phyloP scores from a whole-genome alignment of 441 rosid species.

The Syzygium syzygioides region DNA sequence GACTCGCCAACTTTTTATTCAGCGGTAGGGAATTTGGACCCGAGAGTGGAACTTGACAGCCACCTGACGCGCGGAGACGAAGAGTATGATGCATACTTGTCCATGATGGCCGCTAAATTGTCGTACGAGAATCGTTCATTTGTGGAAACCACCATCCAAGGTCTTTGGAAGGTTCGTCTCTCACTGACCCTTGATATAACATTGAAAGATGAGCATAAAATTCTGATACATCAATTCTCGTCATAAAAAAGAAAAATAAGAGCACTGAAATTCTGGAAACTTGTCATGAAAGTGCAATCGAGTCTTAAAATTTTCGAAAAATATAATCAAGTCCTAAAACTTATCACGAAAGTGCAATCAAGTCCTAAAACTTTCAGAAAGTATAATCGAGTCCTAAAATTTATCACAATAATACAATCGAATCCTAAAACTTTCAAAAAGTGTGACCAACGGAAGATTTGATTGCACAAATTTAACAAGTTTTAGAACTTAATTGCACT shows the following conservation, averaged over 20 bases:
- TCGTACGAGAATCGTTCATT: slow-evolving; percentile 51
- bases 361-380: no score
- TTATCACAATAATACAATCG: no score
- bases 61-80: slow-evolving; percentile 12
- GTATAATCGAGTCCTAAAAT: no score
- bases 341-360: no score
- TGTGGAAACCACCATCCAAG: slow-evolving; percentile 24
- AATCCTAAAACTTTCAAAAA: no score
- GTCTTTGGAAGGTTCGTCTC: slow-evolving; percentile 40
- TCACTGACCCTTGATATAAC: not conserved
- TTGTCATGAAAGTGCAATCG: no score
- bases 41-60: slow-evolving; percentile 38
- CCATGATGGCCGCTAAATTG: slow-evolving; percentile 71
- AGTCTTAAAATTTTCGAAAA: no score
- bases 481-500: no score
- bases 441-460: no score
- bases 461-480: no score
- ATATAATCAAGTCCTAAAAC: no score
- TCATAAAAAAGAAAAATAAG: not conserved
- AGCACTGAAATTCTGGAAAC: no score
- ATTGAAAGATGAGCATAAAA: not conserved
- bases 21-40: slow-evolving; percentile 29
- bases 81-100: slow-evolving; percentile 40
- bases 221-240: not conserved
- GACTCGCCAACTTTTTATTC: slow-evolving; percentile 40